A percentile compares a stretch with the other conserved stretches of the same genome.
Evolutionary conservation across 1,139 yeast genomes (phyloP).

Genomic region (Geotrichum europaeum): DNA sequence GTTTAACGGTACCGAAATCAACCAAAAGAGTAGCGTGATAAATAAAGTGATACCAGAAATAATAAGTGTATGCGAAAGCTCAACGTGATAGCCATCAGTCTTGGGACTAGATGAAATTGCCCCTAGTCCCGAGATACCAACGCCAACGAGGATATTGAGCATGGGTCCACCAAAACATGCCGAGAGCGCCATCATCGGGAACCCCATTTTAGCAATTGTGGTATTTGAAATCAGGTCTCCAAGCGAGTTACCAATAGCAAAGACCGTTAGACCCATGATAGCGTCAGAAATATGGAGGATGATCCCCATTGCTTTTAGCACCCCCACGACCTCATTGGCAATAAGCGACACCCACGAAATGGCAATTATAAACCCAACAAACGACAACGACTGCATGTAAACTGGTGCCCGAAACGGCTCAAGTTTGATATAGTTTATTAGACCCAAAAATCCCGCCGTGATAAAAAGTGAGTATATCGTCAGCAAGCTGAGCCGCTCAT

Average conservation of each 20-base stretch:
- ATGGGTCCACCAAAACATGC: conserved; percentile 95
- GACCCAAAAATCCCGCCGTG: not conserved
- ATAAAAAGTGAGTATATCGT: not conserved
- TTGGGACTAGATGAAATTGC: conserved; percentile 32
- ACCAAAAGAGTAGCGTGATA: conserved; percentile 47
- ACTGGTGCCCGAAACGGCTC: conserved; percentile 12
- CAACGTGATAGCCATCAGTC: conserved; percentile 33
- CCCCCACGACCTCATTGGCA: conserved; percentile 69
- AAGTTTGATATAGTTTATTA: conserved; percentile 9
- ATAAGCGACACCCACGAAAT: conserved; percentile 68
- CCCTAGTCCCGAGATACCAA: conserved; percentile 61
- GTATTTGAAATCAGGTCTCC: conserved; percentile 84
- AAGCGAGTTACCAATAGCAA: conserved; percentile 86
- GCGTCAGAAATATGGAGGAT: conserved; percentile 64
- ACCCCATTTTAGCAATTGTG: conserved; percentile 78
- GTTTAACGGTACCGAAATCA: conserved; percentile 53
- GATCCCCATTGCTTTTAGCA: conserved; percentile 57
- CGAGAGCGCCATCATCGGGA: conserved; percentile 85
- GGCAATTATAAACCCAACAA: conserved; percentile 58
- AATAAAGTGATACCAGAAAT: conserved; percentile 50
- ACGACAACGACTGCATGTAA: conserved; percentile 21
- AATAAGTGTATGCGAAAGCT: conserved; percentile 43
- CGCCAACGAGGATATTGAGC: conserved; percentile 53
- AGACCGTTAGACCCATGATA: conserved; percentile 73
- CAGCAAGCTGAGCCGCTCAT: not conserved